Conservation (phyloP, 805 yeast genomes). For the Myxozyma udenii region DNA sequence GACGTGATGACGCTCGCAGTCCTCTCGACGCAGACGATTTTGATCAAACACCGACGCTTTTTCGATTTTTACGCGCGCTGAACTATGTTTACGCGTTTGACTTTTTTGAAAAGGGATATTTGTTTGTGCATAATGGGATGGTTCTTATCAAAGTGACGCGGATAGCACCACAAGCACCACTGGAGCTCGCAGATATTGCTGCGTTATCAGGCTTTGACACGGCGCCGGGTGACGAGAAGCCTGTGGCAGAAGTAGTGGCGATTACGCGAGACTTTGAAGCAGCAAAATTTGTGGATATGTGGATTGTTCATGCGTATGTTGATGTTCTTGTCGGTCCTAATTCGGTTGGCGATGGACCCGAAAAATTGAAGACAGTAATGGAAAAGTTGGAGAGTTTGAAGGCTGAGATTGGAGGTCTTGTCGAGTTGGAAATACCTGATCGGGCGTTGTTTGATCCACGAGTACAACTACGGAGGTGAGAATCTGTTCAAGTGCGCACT, state of each 20-base stretch:
- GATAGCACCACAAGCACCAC: slow-evolving; percentile 20
- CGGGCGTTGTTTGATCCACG: slow-evolving; percentile 27
- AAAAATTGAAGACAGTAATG: slow-evolving; percentile 10
- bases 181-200: slow-evolving; percentile 19
- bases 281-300: slow-evolving; percentile 18
- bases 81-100: slow-evolving; percentile 27
- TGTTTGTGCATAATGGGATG: slow-evolving; percentile 17
- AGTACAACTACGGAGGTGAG: slow-evolving; percentile 23
- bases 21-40: not conserved
- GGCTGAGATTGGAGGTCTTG: slow-evolving; percentile 16
- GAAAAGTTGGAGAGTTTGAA: slow-evolving; percentile 22
- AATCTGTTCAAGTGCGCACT: not conserved
- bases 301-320: slow-evolving; percentile 28
- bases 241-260: slow-evolving; percentile 20
- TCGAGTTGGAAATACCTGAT: slow-evolving; percentile 26
- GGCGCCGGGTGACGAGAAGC: not conserved
- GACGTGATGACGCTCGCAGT: not conserved
- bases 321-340: slow-evolving; percentile 16
- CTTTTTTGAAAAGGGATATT: slow-evolving; percentile 19
- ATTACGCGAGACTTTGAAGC: slow-evolving; percentile 6
- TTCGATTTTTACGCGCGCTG: slow-evolving; percentile 21
- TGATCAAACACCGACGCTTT: slow-evolving; percentile 9
- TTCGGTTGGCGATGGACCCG: slow-evolving; percentile 21
- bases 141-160: slow-evolving; percentile 15
- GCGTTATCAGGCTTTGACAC: slow-evolving; percentile 1